Evolutionary conservation across 176 grass and related monocot species (phyloP).

Genomic region (Triticum monococcum): DNA sequence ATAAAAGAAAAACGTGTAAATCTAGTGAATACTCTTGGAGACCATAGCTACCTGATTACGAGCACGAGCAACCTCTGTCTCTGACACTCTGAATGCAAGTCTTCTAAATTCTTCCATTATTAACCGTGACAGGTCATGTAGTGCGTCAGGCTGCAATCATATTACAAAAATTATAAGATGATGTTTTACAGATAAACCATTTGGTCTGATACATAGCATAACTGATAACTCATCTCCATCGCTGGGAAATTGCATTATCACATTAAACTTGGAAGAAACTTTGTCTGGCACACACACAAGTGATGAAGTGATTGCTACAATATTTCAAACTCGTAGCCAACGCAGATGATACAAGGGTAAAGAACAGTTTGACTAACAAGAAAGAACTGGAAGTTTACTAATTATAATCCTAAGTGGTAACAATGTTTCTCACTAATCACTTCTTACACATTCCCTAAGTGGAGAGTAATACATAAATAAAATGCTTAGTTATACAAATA

Average conservation of each 20-base stretch:
- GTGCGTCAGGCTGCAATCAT: slow-evolving; percentile 55
- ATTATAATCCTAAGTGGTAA: neutral
- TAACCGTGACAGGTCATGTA: slow-evolving; percentile 67
- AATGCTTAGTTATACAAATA: neutral
- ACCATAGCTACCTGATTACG: slow-evolving; percentile 72
- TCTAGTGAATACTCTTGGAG: neutral
- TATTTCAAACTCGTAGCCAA: slow-evolving; percentile 9
- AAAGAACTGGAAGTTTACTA: neutral
- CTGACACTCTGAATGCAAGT: slow-evolving; percentile 71
- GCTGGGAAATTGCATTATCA: slow-evolving; percentile 8
- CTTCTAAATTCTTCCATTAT: slow-evolving; percentile 94
- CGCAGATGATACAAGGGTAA: neutral
- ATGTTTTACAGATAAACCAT: slow-evolving; percentile 18
- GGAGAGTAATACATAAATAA: neutral
- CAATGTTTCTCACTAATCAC: neutral
- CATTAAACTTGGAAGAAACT: neutral
- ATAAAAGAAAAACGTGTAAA: slow-evolving; percentile 16
- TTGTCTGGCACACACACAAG: neutral
- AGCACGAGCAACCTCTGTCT: slow-evolving; percentile 75
- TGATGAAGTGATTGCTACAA: slow-evolving; percentile 11
- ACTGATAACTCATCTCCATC: slow-evolving; percentile 1
- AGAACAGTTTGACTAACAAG: neutral
- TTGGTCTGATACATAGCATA: slow-evolving; percentile 16
- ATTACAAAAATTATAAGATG: slow-evolving; percentile 36
- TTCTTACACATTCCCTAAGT: slow-evolving; percentile 4